phyloP scores from a whole-genome alignment of 164 flowering plant genomes.

The Aristolochia contorta region DNA sequence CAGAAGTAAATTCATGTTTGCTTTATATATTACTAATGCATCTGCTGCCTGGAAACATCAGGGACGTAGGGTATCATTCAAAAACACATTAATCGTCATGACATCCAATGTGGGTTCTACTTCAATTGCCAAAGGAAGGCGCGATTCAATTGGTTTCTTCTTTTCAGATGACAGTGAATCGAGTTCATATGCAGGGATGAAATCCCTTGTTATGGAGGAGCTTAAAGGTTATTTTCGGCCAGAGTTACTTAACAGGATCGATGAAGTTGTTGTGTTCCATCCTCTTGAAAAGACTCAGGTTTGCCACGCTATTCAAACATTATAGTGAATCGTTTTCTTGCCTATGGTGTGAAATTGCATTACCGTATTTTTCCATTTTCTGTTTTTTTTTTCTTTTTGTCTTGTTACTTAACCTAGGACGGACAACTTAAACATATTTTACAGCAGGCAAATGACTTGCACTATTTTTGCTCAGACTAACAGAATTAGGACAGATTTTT shows the following conservation, averaged over 20 bases:
- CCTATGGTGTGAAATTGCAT: neutral
- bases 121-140: constrained; percentile 69
- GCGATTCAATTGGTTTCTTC: constrained; percentile 48
- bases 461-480: too few species aligned
- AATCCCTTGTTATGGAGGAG: constrained; percentile 68
- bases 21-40: too few species aligned
- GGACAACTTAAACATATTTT: too few species aligned
- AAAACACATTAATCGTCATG: constrained; percentile 73
- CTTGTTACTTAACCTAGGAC: too few species aligned
- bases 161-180: constrained; percentile 31
- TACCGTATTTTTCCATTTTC: too few species aligned
- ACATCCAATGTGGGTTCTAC: constrained; percentile 87
- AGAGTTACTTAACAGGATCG: constrained; percentile 79
- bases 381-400: too few species aligned
- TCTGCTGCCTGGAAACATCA: constrained; percentile 6
- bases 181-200: constrained; percentile 56
- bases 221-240: constrained; percentile 75
- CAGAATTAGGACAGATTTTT: too few species aligned
- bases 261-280: constrained; percentile 70
- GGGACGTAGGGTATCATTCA: constrained; percentile 81
- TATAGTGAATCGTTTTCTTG: too few species aligned
- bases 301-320: constrained; percentile 7
- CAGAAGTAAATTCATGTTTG: too few species aligned
- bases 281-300: constrained; percentile 70
- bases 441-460: too few species aligned